These are phyloP conservation scores for Pythium brachiatum DNA, from an alignment of 352 stramenopile species.

Conservation along the genomic window DNA sequence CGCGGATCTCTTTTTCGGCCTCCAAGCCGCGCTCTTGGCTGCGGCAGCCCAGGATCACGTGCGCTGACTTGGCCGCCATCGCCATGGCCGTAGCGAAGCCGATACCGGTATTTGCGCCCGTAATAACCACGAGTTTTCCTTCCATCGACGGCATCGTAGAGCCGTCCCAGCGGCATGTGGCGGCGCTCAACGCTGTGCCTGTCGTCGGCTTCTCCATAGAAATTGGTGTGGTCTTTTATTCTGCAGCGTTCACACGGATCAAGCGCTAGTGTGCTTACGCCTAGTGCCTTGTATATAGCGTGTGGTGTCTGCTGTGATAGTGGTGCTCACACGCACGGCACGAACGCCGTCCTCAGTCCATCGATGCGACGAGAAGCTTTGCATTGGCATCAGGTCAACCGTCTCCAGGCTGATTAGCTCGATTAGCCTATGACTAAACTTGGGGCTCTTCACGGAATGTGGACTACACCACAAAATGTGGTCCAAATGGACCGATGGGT, in stretches of 20 bases:
- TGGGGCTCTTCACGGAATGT: neutral
- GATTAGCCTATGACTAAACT: neutral
- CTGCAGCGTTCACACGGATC: neutral
- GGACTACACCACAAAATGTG: neutral
- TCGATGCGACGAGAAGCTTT: neutral
- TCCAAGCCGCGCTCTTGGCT: conserved; percentile 7
- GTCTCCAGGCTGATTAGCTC: neutral
- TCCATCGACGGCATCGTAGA: conserved; percentile 30
- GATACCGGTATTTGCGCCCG: conserved; percentile 84
- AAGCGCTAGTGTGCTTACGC: neutral
- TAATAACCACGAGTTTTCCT: conserved; percentile 77
- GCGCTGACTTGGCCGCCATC: conserved; percentile 51
- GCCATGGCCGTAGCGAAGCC: conserved; percentile 68
- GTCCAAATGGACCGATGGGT: neutral
- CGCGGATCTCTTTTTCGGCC: conserved; percentile 7
- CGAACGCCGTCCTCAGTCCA: neutral
- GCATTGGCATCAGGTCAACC: neutral
- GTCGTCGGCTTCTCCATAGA: neutral
- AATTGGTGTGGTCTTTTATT: neutral
- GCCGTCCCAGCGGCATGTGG: conserved; percentile 16
- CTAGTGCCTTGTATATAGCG: too few relatives aligned
- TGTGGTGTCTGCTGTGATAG: neutral
- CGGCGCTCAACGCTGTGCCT: neutral
- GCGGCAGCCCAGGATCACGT: conserved; percentile 86
- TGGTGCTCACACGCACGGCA: neutral